Conservation (phyloP, 148 eudicot genomes). For the Fagopyrum esculentum region DNA sequence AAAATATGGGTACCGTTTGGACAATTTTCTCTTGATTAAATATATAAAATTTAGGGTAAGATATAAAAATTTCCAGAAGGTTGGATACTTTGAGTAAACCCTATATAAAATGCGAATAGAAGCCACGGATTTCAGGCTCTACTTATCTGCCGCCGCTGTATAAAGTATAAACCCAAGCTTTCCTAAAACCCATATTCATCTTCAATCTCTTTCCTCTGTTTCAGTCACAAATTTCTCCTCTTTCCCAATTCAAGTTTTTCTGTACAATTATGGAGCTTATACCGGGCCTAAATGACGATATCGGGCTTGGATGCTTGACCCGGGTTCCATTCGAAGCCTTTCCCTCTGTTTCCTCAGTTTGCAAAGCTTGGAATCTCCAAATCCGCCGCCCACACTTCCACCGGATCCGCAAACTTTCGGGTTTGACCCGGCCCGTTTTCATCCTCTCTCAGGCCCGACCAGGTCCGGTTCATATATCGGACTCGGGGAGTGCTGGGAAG, state of each 20-base stretch:
- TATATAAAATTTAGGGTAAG: no score
- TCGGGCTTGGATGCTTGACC: slow-evolving; percentile 60
- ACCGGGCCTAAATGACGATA: slow-evolving; percentile 57
- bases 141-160: no score
- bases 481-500: slow-evolving; percentile 12
- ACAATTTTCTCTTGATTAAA: no score
- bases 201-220: neutral
- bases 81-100: no score
- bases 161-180: neutral
- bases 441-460: slow-evolving; percentile 48
- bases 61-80: no score
- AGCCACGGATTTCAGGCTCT: no score
- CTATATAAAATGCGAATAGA: no score
- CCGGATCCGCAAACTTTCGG: slow-evolving; percentile 31
- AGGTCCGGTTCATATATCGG: slow-evolving; percentile 13
- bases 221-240: neutral
- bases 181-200: neutral
- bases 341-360: slow-evolving; percentile 38
- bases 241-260: neutral
- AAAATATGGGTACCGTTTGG: no score
- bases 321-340: slow-evolving; percentile 40
- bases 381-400: slow-evolving; percentile 38
- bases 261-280: slow-evolving; percentile 38
- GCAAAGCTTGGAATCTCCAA: slow-evolving; percentile 38
- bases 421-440: slow-evolving; percentile 34